A percentile compares a stretch with the other conserved stretches of the same genome.
phyloP scores from a whole-genome alignment of 208 protist genomes.

The Acanthamoeba sp. region DNA sequence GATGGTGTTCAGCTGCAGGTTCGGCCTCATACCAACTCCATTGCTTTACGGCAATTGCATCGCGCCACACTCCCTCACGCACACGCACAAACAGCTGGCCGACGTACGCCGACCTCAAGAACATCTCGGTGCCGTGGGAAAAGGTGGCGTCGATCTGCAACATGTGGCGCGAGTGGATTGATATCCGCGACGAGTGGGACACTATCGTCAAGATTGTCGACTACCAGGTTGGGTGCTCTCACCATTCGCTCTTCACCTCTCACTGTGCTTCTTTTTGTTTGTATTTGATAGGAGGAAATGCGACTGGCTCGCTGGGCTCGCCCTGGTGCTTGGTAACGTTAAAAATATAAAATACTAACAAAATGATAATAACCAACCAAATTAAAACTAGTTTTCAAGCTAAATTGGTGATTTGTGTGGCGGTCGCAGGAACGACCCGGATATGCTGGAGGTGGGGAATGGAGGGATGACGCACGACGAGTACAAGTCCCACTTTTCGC shows the following conservation, averaged over 20 bases:
- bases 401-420: neutral
- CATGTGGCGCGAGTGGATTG: conserved; percentile 26
- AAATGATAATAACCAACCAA: neutral
- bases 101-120: conserved; percentile 26
- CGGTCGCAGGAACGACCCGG: conserved; percentile 76
- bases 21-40: neutral
- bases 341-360: too few relatives aligned
- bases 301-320: neutral
- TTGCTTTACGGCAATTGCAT: neutral
- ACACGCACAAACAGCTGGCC: conserved; percentile 19
- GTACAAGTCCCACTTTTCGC: conserved; percentile 52
- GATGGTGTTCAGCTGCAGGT: conserved; percentile 73
- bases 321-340: conserved; percentile 18
- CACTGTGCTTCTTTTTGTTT: neutral
- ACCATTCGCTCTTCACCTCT: neutral
- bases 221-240: neutral
- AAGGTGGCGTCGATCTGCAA: neutral
- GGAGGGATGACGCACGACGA: conserved; percentile 4
- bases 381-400: conserved; percentile 56
- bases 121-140: neutral
- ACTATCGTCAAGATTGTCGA: conserved; percentile 9
- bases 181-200: neutral
- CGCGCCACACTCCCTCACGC: neutral
- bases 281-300: neutral
- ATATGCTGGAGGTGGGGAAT: conserved; percentile 71